Evolutionary conservation across 345 rosid species (phyloP).

Genomic region (Eucalyptus tenuipes): DNA sequence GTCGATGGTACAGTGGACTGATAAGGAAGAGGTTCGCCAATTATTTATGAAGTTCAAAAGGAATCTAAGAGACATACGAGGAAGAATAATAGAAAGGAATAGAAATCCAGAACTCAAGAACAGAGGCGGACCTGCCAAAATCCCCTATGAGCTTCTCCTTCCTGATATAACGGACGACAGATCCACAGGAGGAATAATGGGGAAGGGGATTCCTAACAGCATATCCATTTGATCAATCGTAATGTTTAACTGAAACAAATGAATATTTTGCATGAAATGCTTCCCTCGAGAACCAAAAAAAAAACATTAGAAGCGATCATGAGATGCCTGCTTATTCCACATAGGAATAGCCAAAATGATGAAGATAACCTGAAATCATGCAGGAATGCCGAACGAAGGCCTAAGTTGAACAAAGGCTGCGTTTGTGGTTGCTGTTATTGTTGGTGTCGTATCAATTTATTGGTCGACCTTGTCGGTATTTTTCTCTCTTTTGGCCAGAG

Average conservation of each 20-base stretch:
- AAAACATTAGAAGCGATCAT: neutral
- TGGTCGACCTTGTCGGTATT: neutral
- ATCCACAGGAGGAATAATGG: conserved; percentile 13
- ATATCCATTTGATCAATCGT: conserved; percentile 18
- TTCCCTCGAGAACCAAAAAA: neutral
- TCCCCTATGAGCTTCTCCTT: conserved; percentile 30
- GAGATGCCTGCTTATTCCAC: neutral
- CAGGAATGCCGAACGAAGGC: neutral
- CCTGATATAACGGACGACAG: conserved; percentile 18
- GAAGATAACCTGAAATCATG: neutral
- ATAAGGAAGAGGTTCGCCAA: conserved; percentile 11
- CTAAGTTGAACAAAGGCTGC: neutral
- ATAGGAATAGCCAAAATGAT: neutral
- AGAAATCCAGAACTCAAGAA: conserved; percentile 19
- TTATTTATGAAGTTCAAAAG: conserved; percentile 17
- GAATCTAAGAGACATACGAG: conserved; percentile 21
- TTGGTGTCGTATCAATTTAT: neutral
- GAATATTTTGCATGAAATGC: neutral
- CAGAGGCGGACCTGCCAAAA: conserved; percentile 36
- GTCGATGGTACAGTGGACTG: conserved; percentile 17
- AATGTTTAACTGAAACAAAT: neutral
- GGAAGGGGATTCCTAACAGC: conserved; percentile 48
- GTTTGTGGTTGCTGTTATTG: neutral
- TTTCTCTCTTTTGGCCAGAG: neutral
- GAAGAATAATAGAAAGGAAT: conserved; percentile 29